Base-by-base conservation (phyloP, 1,284 basidiomycete species). In the Polyporus tsugae region DNA sequence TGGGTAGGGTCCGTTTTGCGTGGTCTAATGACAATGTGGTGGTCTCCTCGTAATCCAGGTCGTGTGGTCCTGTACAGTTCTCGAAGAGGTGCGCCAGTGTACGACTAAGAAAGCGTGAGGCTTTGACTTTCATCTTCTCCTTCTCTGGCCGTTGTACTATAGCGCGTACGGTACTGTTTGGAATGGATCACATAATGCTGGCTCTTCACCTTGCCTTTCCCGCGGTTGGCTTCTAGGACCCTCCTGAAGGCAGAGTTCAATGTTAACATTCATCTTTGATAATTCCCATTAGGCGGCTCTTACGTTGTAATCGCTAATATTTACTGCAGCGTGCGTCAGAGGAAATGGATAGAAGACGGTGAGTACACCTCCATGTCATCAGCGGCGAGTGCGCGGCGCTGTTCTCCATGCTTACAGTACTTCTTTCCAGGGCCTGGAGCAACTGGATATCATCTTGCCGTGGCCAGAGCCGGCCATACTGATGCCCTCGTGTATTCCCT, bases 1-100 rank as follows among this genome's bases (percentile, higher is more conserved):
- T 11, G n/a, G 55, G 15, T 35, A 33, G 33, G 52, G 11, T 25
- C 29, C 10, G 52, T 38, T n/a, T 2, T 36, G 9, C 33, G 13
- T 11, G 35, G 9, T 58, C 15, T 6, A 39, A 22, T 25, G 38
- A 41, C 38, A 39, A 22, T 17, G 38, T 19, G 6, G 6, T 29
- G 19, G 17, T 25, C 58, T 60, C 25, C 38, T 42, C 38, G 38
- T 60, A 42, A 60, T 60, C 22, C 38, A 60, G 22, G 22, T 38
- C 38, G 25, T 39, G 22, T 42, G 38, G 13, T 11, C 58, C 33
- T 38, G 55, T 38, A 22, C 55, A 35, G 22, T 42, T 41, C 17
- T 60, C 38, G 38, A 59, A 59, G 60, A 61, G 64, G 64, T 66
- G 36, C n/a, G 60, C 65, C 53, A 4, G 22, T 66, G 65, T 66